Evolutionary conservation across 179 eudicot genomes (phyloP), one percentile per base, ranked within the genome.

Genomic region (Actinidia arguta): DNA sequence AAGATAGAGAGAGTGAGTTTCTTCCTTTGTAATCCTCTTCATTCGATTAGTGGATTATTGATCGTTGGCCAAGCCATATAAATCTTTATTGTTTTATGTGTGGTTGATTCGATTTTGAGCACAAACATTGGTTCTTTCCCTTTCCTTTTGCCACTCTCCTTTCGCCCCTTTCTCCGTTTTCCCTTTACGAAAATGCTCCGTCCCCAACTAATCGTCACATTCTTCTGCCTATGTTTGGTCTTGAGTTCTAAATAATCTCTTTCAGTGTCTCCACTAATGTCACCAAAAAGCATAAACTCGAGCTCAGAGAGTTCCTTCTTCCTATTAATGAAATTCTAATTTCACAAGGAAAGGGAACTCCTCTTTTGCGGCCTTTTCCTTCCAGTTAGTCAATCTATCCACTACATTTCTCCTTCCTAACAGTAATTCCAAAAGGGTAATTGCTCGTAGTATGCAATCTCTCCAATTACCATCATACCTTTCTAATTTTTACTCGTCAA

Each of bases 81-180:
- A n/a, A n/a, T n/a, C n/a, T n/a, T n/a, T n/a, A n/a, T n/a, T n/a
- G n/a, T n/a, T n/a, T n/a, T n/a, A n/a, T n/a, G n/a, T n/a, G n/a
- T n/a, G n/a, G n/a, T n/a, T n/a, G n/a, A n/a, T n/a, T n/a, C n/a
- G n/a, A n/a, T n/a, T n/a, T n/a, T n/a, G n/a, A n/a, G n/a, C n/a
- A n/a, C n/a, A n/a, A n/a, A n/a, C n/a, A n/a, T n/a, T 1, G 95
- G 97, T 81, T 93, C 94, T 89, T 97, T 94, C n/a, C 99, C 99
- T 80, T 93, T 91, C 63, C 85, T 82, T 79, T 73, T 88, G 59
- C 86, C 85, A 58, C 87, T 54, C 72, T 86, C 92, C 63, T 64
- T 83, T 75, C 84, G 87, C 50, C 75, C 58, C 51, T 86, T 92
- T 82, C 81, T 87, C 72, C 86, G 83, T 67, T 83, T 89, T 78